Evolutionary conservation across 805 yeast genomes (phyloP), one percentile per base, ranked within the genome.

Genomic region (Lipomyces spencermartinsiae): DNA sequence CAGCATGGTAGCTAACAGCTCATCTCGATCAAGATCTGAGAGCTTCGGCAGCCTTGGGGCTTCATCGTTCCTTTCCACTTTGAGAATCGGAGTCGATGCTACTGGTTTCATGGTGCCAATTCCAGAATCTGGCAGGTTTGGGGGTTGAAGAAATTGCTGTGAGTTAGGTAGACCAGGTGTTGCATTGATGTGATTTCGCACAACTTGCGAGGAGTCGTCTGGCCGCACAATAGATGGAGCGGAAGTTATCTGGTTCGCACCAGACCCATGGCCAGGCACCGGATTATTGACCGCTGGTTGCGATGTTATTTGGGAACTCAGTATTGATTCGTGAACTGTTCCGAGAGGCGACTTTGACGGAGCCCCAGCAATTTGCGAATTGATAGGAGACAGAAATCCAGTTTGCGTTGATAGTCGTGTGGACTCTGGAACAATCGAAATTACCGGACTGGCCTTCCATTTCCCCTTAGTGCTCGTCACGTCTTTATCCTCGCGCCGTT

Each of bases 1-100:
- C 16, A 69, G 22, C 72, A 69, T 69, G 5, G 58, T 58, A 8
- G 67, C 66, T 35, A 69, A 62, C 12, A 69, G 34, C 53, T 53
- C 64, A 9, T 69, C 72, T 16, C 65, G 62, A 19, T 64, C 69
- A 31, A 29, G 19, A 10, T 55, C 66, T 58, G 66, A 37, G 31
- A 71, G 37, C 33, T 67, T 34, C 5, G 71, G 69, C 33, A 61
- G 62, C 39, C 53, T 39, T 0, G 34, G 62, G 14, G 2, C 4
- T 1, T n/a, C 14, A 34, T 39, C 14, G 4, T 19, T 16, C 14
- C 16, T 22, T 12, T 59, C 39, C 59, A 4, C 39, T 16, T 29
- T 59, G 22, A 37, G 16, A 10, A 4, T 53, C 33, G 56, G 12
- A n/a, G 56, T 4, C 6, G 31, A 6, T 3, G 43, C 19, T 16